phyloP scores from a whole-genome alignment of 1,284 basidiomycete genomes.

The Ceratobasidium sp. region DNA sequence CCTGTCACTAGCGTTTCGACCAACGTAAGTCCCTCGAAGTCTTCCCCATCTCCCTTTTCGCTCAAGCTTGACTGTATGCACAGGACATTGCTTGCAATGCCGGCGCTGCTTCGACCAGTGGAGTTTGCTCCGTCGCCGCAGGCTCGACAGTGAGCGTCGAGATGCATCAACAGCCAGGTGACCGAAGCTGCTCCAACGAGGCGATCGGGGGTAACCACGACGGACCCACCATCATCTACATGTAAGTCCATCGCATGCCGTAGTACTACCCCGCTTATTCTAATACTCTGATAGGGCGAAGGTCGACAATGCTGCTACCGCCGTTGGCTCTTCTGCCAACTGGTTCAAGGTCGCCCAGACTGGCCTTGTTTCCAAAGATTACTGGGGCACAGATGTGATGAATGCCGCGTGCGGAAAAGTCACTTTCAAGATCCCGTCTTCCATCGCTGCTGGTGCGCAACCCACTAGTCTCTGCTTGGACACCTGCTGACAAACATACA shows the following conservation, averaged over 20 bases:
- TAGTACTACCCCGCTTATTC: not conserved
- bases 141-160: conserved; percentile 47
- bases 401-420: conserved; percentile 61
- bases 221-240: conserved; percentile 54
- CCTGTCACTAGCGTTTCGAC: conserved; percentile 59
- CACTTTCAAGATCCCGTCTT: conserved; percentile 63
- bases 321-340: conserved; percentile 40
- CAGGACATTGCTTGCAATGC: conserved; percentile 47
- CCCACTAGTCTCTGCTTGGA: too few relatives aligned
- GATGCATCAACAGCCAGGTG: conserved; percentile 48
- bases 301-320: conserved; percentile 45
- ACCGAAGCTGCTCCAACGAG: conserved; percentile 46
- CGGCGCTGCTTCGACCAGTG: conserved; percentile 36
- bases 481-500: too few relatives aligned
- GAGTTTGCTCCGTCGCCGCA: conserved; percentile 43
- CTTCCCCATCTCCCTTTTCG: not conserved
- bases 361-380: conserved; percentile 43
- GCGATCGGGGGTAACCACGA: conserved; percentile 48
- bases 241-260: not conserved
- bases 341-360: conserved; percentile 48
- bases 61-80: not conserved
- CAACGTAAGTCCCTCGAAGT: conserved; percentile 48
- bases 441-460: conserved; percentile 58
- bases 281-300: conserved; percentile 44
- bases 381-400: conserved; percentile 44